Base-by-base conservation (phyloP, 257 asterid genomes). In the Gentiana macrophylla region DNA sequence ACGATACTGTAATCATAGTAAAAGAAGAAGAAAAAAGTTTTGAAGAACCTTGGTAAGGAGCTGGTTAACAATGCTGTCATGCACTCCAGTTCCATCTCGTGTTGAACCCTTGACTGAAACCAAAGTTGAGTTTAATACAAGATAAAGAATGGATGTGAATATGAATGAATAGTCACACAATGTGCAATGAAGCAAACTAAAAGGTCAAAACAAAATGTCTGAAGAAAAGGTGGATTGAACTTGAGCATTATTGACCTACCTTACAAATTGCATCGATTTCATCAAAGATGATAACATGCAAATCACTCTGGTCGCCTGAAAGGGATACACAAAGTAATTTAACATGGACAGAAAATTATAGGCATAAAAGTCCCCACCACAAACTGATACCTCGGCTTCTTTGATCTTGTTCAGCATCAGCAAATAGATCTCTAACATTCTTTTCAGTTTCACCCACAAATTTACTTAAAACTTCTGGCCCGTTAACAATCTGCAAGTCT, bases 221-320 rank as follows among this genome's bases (percentile, higher is more conserved):
- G n/a, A 46, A 52, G 11, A 32, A 55, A 33, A 55, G 4, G 32
- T 32, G 68, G 43, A 59, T 35, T 46, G 32, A 32, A 65, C 41
- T 32, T 35, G 46, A 50, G 56, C 38, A 34, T 62, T 70, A 47
- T 13, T 54, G 55, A 61, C 75, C 4, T 79, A 92, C 99, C 99
- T 92, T 92, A 67, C 99, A 92, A 69, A 92, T 92, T 56, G 99
- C 99, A 80, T 92, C 99, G 68, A 92, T 92, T 79, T 92, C 99
- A 74, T 88, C 99, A 77, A 92, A 92, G 61, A 92, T 88, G 72
- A 92, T 92, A 70, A 92, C 92, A 68, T 92, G 99, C 80, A 92
- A 69, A 12, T 88, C 99, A 54, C 99, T 92, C 68, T 92, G 91
- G 72, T 92, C 99, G 57, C 99, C 99, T 92, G 89, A 67, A 79